Conservation (phyloP, 257 asterid genomes). For the Solanum corneliomulleri region DNA sequence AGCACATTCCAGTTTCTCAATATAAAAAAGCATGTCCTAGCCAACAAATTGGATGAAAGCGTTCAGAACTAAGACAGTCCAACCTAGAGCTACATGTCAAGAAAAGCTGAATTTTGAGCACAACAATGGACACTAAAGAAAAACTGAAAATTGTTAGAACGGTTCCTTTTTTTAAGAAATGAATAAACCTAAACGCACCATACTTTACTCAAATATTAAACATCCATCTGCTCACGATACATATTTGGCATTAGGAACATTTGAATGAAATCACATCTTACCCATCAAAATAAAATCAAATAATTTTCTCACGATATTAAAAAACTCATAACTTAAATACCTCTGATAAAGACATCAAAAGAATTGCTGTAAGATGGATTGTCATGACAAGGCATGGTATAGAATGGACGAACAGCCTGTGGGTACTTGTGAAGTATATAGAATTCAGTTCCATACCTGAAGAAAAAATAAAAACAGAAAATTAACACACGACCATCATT, state of each 20-base stretch:
- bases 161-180: background rate
- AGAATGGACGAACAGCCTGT: conserved; percentile 77
- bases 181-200: background rate
- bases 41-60: background rate
- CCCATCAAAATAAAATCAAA: background rate
- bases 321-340: conserved; percentile 11
- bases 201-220: background rate
- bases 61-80: background rate
- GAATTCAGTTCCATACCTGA: conserved; percentile 85
- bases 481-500: background rate
- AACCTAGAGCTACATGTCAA: background rate
- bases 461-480: background rate
- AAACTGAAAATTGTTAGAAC: background rate
- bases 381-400: conserved; percentile 83
- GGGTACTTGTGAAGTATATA: conserved; percentile 93
- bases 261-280: background rate
- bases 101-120: background rate
- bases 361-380: conserved; percentile 63
- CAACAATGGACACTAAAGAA: background rate
- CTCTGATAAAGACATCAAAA: conserved; percentile 84
- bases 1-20: background rate
- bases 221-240: background rate
- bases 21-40: background rate
- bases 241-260: background rate
- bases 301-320: background rate